A percentile compares a stretch with the other conserved stretches of the same genome.
phyloP scores from a whole-genome alignment of 2,329 filamentous ascomycete species.

The Blastomyces percursus region DNA sequence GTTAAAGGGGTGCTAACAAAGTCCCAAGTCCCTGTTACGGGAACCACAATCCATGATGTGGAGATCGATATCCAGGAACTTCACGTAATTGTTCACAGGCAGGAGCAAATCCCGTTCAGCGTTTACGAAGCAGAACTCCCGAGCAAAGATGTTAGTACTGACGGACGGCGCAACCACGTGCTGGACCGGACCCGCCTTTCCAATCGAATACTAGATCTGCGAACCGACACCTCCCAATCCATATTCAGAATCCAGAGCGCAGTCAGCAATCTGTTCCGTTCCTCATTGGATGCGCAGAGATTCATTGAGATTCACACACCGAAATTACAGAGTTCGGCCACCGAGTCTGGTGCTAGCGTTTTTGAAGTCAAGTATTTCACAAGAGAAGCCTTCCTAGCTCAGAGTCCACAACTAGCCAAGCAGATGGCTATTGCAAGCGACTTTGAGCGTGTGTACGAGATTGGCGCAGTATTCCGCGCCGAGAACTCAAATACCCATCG shows the following conservation, averaged over 20 bases:
- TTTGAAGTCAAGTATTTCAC: conserved; percentile 91
- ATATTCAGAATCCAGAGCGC: conserved; percentile 80
- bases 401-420: conserved; percentile 85
- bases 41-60: conserved; percentile 62
- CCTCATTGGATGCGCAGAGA: conserved; percentile 58
- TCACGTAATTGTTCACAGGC: conserved; percentile 51
- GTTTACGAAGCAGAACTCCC: conserved; percentile 58
- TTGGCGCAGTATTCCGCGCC: conserved; percentile 81
- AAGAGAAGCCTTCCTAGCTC: conserved; percentile 73
- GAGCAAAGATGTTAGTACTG: conserved; percentile 45
- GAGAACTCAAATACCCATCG: conserved; percentile 94
- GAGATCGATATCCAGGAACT: conserved; percentile 61
- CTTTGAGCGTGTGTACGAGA: conserved; percentile 80
- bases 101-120: conserved; percentile 55
- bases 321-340: conserved; percentile 80
- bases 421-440: conserved; percentile 87
- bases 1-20: conserved; percentile 62
- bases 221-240: conserved; percentile 75
- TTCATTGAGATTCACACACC: conserved; percentile 94
- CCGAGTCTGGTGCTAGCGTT: conserved; percentile 81
- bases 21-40: conserved; percentile 62
- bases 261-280: conserved; percentile 68
- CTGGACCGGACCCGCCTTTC: conserved; percentile 62
- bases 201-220: conserved; percentile 72
- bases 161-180: conserved; percentile 50